These are phyloP conservation scores for Neopestalotiopsis sp. DNA, from an alignment of 2,329 filamentous ascomycete species.

Conservation along the genomic window DNA sequence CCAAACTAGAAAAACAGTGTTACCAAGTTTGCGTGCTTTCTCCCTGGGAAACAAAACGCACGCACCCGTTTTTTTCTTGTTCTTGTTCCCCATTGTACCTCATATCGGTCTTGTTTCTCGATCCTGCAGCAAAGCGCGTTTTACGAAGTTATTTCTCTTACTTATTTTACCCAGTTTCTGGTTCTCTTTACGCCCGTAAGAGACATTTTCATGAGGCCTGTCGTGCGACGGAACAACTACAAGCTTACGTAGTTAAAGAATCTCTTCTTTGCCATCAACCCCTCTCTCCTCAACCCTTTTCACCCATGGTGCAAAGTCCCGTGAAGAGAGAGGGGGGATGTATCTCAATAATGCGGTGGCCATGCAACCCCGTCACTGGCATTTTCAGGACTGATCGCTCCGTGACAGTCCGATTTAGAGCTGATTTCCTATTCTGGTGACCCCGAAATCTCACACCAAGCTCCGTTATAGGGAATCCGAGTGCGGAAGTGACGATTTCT, in stretches of 20 bases:
- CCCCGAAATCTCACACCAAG: not conserved
- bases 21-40: not conserved
- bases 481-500: not conserved
- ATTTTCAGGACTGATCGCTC: not conserved
- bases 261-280: not conserved
- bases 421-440: not conserved
- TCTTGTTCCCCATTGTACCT: conserved; percentile 29
- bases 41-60: conserved; percentile 24
- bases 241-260: conserved; percentile 7
- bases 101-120: conserved; percentile 40
- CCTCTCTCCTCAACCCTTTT: not conserved
- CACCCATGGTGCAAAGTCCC: not conserved
- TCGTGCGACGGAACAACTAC: conserved; percentile 11
- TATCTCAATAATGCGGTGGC: too few species aligned
- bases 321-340: not conserved
- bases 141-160: conserved; percentile 18
- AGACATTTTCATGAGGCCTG: conserved; percentile 18
- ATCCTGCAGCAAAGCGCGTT: conserved; percentile 41
- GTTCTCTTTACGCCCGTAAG: conserved; percentile 22
- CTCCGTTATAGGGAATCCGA: not conserved
- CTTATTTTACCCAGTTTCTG: conserved; percentile 6
- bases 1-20: not conserved
- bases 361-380: not conserved
- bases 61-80: conserved; percentile 30
- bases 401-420: not conserved